Base-by-base conservation (phyloP, 306 rosid genomes). In the Sphenostylis stenocarpa region DNA sequence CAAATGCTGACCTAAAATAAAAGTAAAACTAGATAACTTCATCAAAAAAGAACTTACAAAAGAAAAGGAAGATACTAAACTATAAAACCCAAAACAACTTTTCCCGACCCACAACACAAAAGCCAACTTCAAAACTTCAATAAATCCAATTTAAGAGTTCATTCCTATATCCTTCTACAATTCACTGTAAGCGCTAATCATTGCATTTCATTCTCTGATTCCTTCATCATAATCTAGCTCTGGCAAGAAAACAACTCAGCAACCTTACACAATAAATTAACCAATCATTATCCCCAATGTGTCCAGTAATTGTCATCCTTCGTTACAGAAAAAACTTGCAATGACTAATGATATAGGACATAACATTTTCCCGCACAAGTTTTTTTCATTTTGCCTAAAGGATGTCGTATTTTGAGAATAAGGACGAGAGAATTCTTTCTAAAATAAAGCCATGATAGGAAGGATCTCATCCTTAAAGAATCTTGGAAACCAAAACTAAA, bases 121-220 rank as follows among this genome's bases (percentile, higher is more conserved):
- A 44, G n/a, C 43, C 72, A 65, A 65, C 26, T 21, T 39, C 73
- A 36, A 64, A 64, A 64, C 44, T 39, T 65, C 8, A 65, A 39
- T 65, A 65, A 38, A 65, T 20, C 33, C 34, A 2, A 39, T 65
- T 21, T 65, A 65, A 65, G 20, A 21, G 33, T 39, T 21, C 71
- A 65, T 39, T 21, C 49, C 2, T 12, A 12, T 12, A 38, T 5
- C 34, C 33, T 19, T 65, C 70, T 33, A 21, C 8, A 6, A 41
- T 39, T 65, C 48, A 12, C 34, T 21, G 12, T 1, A 39, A 19
- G 36, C n/a, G 1, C 48, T 17, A 36, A 63, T 63, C 48, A 36
- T 17, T 17, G 48, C 9, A 63, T 28, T 63, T 63, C 15, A 45
- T 15, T 31, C 44, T 16, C n/a, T 23, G 15, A 23, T 55, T 11